Evolutionary conservation across 441 rosid genomes (phyloP).

Genomic region (Melastoma candidum): DNA sequence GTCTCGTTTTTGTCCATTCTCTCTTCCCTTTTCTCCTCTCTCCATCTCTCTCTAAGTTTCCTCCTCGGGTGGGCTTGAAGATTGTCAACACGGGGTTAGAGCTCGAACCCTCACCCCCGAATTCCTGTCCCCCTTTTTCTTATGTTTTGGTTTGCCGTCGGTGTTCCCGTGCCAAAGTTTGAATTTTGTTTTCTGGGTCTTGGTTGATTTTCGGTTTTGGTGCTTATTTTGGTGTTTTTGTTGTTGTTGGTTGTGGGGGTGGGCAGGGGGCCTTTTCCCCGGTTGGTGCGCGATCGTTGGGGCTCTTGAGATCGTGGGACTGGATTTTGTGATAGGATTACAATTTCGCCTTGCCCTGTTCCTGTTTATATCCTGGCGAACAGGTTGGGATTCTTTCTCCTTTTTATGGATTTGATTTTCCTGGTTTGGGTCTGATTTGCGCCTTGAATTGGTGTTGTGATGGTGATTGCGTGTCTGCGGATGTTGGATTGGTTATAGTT

Average conservation of each 20-base stretch:
- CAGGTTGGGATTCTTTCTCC: constrained; percentile 15
- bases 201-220: constrained; percentile 3
- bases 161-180: background rate
- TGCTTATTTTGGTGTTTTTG: background rate
- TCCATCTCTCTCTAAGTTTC: constrained; percentile 8
- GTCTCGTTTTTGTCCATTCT: background rate
- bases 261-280: background rate
- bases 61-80: too few relatives aligned
- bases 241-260: background rate
- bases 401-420: background rate
- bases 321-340: background rate
- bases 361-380: constrained; percentile 7
- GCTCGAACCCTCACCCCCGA: constrained; percentile 10
- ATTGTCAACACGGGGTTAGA: constrained; percentile 24
- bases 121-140: background rate
- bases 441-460: background rate
- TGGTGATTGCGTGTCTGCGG: too few relatives aligned
- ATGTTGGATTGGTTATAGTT: too few relatives aligned
- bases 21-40: constrained; percentile 5
- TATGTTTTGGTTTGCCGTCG: background rate
- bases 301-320: background rate
- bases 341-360: constrained; percentile 1
- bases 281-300: background rate
- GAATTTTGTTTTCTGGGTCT: constrained; percentile 2
- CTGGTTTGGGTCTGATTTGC: background rate